These are phyloP conservation scores for Fomitopsis pinicola DNA, from an alignment of 1,284 basidiomycete genomes.

Conservation along the genomic window DNA sequence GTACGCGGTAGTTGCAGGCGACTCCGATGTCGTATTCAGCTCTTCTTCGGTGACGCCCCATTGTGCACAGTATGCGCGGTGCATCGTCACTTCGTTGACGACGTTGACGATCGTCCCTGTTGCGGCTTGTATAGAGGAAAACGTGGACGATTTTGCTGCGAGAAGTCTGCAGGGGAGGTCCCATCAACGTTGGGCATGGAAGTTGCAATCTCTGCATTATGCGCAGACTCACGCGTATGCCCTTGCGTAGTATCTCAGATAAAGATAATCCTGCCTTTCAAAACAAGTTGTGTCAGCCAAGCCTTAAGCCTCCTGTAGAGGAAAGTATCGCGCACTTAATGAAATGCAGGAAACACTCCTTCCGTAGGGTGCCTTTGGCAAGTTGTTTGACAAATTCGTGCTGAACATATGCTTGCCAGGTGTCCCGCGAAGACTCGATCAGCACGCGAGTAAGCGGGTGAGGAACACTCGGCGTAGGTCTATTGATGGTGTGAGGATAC, in stretches of 20 bases:
- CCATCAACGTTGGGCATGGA: neutral
- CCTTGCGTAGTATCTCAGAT: constrained; percentile 75
- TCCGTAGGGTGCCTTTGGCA: constrained; percentile 65
- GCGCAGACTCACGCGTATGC: constrained; percentile 55
- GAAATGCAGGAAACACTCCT: constrained; percentile 76
- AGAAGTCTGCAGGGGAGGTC: constrained; percentile 52
- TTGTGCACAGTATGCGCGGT: constrained; percentile 63
- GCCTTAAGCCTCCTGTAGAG: constrained; percentile 52
- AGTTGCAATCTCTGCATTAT: neutral
- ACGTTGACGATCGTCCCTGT: constrained; percentile 66
- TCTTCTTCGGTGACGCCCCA: constrained; percentile 66
- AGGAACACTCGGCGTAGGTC: constrained; percentile 56
- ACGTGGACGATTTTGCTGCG: constrained; percentile 71
- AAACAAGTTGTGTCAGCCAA: constrained; percentile 52
- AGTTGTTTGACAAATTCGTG: constrained; percentile 82
- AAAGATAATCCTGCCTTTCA: constrained; percentile 70
- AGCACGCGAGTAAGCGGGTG: constrained; percentile 70
- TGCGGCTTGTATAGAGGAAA: constrained; percentile 61
- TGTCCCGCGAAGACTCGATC: constrained; percentile 48
- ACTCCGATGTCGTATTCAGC: constrained; percentile 61
- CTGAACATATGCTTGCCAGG: constrained; percentile 78
- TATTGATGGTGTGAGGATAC: constrained; percentile 23
- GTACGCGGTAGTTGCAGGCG: constrained; percentile 74
- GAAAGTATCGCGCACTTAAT: constrained; percentile 57
- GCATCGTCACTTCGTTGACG: constrained; percentile 69